phyloP scores from a whole-genome alignment of 73 alveolate genomes.

The Paramecium biaurelia region DNA sequence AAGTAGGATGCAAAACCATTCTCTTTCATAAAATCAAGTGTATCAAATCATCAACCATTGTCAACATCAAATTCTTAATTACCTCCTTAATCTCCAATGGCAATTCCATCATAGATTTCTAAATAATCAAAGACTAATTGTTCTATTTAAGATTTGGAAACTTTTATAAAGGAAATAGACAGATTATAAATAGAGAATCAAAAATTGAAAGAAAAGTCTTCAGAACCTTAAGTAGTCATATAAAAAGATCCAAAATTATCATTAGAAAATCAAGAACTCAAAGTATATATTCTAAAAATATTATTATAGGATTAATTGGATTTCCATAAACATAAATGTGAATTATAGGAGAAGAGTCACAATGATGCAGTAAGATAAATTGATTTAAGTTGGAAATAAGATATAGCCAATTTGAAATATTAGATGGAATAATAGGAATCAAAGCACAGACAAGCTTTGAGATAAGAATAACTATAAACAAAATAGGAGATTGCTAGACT shows the following conservation, averaged over 20 bases:
- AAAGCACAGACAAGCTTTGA: constrained; percentile 12
- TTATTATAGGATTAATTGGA: background rate
- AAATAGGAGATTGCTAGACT: constrained; percentile 13
- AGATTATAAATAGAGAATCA: background rate
- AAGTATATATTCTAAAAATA: background rate
- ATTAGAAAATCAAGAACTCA: background rate
- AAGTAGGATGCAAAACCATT: background rate
- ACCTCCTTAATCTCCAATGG: background rate
- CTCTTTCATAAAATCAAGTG: background rate
- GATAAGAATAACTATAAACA: background rate
- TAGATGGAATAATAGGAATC: background rate
- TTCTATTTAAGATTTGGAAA: background rate
- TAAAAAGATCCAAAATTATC: background rate
- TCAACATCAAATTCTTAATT: background rate
- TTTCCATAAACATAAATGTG: background rate
- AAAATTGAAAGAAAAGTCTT: background rate
- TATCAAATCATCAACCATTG: background rate
- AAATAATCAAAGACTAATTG: background rate
- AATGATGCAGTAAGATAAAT: constrained; percentile 16
- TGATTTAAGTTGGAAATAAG: constrained; percentile 41
- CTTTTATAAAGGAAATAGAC: constrained; percentile 16
- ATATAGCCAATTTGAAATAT: background rate
- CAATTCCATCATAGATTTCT: background rate
- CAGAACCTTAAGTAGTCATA: background rate
- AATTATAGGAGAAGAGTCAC: background rate